Conservation (phyloP, 441 rosid genomes). For the Gossypium lobatum region DNA sequence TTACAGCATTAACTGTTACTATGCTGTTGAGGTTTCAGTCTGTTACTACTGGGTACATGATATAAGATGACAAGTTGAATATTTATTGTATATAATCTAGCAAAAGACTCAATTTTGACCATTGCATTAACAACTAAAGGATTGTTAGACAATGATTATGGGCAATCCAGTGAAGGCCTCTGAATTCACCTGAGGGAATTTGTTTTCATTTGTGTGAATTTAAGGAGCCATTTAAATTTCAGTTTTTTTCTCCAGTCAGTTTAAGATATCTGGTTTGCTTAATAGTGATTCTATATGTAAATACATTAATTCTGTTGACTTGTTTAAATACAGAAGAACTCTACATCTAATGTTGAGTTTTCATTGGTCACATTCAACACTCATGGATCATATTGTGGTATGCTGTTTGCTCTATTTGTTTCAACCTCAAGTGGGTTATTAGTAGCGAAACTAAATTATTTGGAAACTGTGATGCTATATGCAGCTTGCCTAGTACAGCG, state of each 20-base stretch:
- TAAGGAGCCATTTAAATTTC: background rate
- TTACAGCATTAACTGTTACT: background rate
- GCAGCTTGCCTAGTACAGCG: constrained; percentile 88
- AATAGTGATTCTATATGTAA: background rate
- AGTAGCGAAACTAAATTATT: constrained; percentile 6
- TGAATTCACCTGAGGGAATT: background rate
- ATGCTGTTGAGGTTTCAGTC: background rate
- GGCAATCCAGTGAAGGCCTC: background rate
- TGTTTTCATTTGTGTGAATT: background rate
- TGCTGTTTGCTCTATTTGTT: constrained; percentile 19
- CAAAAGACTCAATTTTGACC: background rate
- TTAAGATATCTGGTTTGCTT: background rate
- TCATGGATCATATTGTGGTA: constrained; percentile 82
- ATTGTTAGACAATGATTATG: background rate
- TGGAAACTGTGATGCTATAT: constrained; percentile 7
- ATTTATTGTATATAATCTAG: background rate
- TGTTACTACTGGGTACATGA: background rate
- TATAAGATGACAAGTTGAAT: background rate
- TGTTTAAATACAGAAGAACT: constrained; percentile 45
- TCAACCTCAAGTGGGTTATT: background rate
- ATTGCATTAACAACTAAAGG: background rate
- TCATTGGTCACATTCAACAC: constrained; percentile 65
- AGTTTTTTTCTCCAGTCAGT: background rate
- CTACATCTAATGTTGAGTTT: constrained; percentile 57
- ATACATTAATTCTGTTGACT: background rate